Base-by-base conservation (phyloP, 805 yeast genomes). In the Suhomyces sp. region DNA sequence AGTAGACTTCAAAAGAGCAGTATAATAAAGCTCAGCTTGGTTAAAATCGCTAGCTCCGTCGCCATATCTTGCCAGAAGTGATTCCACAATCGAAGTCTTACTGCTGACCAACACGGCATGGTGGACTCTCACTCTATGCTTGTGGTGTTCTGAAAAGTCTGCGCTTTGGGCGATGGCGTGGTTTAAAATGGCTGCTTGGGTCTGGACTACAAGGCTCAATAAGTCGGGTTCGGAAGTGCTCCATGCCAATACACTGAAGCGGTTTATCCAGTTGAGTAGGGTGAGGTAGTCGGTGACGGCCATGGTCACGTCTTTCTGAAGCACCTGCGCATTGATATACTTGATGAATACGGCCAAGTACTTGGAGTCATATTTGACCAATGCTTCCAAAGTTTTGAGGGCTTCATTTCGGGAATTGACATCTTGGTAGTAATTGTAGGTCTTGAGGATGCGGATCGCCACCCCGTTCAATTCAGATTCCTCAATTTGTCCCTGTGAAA, bases 271-370 rank as follows among this genome's bases (percentile, higher is more conserved):
- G 15, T 75, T 73, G 40, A 87, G 68, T 22, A 87, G 65, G 25
- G 85, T 77, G 56, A 83, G 63, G 53, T 84, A 71, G 64, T 83
- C 89, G 2, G 81, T 71, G 4, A 78, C 63, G 1, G 93, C 87
- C 52, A 78, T 72, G n/a, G 76, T 59, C 25, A 56, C 53, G 15
- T 60, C 59, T 13, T 54, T 58, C 2, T 68, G 66, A 19, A 58
- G 62, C 2, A 60, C 54, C 6, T 76, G 61, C 17, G 65, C 57
- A 9, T 63, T 62, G 43, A 83, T 70, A 58, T 72, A 81, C 31
- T 69, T 72, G 24, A 65, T 55, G 49, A 77, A 76, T 8, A 63
- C 68, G 17, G 63, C 57, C 60, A 69, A 61, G 52, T 71, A 67
- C n/a, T 62, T 57, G n/a, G 61, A 59, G 43, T 75, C 69, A 41